Evolutionary conservation across 2,329 filamentous ascomycete species (phyloP).

Genomic region (Cordyceps cicadae): DNA sequence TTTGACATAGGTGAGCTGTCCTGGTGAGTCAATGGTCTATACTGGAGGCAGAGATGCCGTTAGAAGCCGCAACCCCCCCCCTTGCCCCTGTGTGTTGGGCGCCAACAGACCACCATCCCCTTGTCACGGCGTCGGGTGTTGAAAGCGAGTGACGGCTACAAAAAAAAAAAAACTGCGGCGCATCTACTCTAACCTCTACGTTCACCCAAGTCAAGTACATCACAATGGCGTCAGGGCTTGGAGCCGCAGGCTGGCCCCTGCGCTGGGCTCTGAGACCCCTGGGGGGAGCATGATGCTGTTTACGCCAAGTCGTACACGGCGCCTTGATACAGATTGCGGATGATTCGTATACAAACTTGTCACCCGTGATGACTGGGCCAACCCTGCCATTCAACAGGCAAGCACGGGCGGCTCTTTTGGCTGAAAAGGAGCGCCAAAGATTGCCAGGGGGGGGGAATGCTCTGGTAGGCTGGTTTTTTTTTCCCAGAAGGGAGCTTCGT

Average conservation of each 20-base stretch:
- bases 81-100: neutral
- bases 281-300: neutral
- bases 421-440: too few relatives aligned
- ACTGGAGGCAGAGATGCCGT: neutral
- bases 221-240: neutral
- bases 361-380: too few relatives aligned
- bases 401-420: too few relatives aligned
- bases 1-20: too few relatives aligned
- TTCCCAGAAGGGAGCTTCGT: too few relatives aligned
- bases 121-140: neutral
- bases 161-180: neutral
- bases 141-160: neutral
- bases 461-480: neutral
- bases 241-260: neutral
- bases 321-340: neutral
- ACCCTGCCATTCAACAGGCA: too few relatives aligned
- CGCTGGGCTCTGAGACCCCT: neutral
- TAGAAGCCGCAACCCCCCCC: too few relatives aligned
- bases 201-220: neutral
- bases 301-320: neutral
- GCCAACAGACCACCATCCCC: neutral
- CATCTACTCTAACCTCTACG: neutral
- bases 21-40: neutral
- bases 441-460: too few relatives aligned
- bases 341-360: neutral